phyloP scores from a whole-genome alignment of 768 basidiomycete genomes.

The Dictyophora rubrovolvata region DNA sequence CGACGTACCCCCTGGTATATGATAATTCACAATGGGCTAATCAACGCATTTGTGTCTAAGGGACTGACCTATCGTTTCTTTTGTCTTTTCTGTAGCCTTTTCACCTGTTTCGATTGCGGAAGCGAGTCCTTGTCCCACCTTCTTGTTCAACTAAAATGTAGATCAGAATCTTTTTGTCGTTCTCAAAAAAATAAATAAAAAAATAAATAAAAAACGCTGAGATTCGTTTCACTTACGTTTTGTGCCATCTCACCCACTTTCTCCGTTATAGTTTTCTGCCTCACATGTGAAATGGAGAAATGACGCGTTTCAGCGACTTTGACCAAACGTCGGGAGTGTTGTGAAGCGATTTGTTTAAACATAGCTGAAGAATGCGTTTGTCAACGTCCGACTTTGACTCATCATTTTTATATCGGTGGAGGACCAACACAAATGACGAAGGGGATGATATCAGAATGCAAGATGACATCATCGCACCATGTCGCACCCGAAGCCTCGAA shows the following conservation, averaged over 20 bases:
- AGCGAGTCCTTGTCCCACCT: constrained; percentile 29
- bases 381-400: not conserved
- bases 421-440: not conserved
- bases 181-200: too few species aligned
- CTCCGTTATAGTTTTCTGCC: constrained; percentile 28
- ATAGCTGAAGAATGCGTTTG: constrained; percentile 11
- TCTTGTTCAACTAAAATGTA: constrained; percentile 28
- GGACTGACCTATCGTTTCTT: constrained; percentile 25
- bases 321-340: constrained; percentile 14
- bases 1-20: not conserved
- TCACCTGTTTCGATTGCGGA: constrained; percentile 33
- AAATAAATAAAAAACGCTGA: not conserved
- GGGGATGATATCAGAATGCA: constrained; percentile 3
- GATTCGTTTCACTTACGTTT: constrained; percentile 18
- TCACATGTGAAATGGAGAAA: constrained; percentile 23
- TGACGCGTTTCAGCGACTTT: constrained; percentile 14
- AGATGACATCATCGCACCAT: not conserved
- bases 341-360: constrained; percentile 16
- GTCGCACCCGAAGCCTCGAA: too few species aligned
- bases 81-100: constrained; percentile 27
- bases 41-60: not conserved
- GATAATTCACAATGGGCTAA: not conserved
- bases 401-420: not conserved
- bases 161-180: too few species aligned
- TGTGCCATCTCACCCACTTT: constrained; percentile 29